Percentiles rank a stretch among this genome's conserved stretches.
phyloP scores from a whole-genome alignment of 345 rosid genomes.

The Citropsis articulata region DNA sequence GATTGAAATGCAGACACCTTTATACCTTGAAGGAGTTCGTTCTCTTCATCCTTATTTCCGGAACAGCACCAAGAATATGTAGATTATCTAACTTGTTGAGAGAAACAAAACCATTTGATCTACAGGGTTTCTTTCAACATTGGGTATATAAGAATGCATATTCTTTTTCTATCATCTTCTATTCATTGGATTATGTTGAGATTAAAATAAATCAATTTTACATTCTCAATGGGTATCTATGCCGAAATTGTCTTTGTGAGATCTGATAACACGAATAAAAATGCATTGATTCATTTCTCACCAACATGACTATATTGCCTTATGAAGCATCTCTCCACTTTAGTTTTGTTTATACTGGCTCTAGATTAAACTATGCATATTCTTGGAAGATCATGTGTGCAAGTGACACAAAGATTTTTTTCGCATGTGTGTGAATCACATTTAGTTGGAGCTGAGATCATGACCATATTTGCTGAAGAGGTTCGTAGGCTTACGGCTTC shows the following conservation, averaged over 20 bases:
- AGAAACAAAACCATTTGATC: not conserved
- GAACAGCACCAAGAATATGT: conserved; percentile 21
- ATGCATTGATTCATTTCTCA: not conserved
- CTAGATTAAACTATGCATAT: not conserved
- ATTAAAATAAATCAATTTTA: not conserved
- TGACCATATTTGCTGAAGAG: not conserved
- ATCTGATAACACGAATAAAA: conserved; percentile 6
- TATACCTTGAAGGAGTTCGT: conserved; percentile 70
- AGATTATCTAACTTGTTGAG: conserved; percentile 1
- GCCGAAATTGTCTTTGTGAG: not conserved
- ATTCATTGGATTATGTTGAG: not conserved
- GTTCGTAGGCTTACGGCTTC: not conserved
- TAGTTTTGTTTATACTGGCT: not conserved
- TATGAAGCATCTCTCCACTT: not conserved
- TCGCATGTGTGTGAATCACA: not conserved
- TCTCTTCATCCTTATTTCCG: conserved; percentile 69
- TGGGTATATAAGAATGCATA: not conserved
- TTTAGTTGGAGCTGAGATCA: not conserved
- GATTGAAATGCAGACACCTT: conserved; percentile 87
- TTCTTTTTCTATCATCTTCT: not conserved
- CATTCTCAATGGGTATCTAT: not conserved
- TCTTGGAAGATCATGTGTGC: not conserved
- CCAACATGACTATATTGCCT: not conserved
- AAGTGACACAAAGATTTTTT: not conserved
- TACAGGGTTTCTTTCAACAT: not conserved